Percentiles rank a stretch among this genome's conserved stretches.
Evolutionary conservation across 495 filamentous ascomycete genomes (phyloP).

Genomic region (Penicillium salamii): DNA sequence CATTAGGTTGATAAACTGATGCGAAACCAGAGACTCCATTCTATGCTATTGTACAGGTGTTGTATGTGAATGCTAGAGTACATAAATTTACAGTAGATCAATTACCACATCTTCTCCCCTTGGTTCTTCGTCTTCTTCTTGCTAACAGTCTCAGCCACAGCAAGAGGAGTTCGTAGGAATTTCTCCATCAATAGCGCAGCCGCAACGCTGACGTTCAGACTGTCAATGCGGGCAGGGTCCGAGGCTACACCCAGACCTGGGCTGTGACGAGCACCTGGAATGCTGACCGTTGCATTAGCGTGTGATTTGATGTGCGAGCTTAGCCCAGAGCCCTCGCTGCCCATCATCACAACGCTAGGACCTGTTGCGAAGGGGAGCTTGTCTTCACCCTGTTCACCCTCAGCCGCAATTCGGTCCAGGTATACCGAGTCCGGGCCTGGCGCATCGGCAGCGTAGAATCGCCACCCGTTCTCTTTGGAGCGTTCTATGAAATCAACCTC

Average conservation of each 20-base stretch:
- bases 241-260: slow-evolving; percentile 27
- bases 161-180: slow-evolving; percentile 50
- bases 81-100: slow-evolving; percentile 11
- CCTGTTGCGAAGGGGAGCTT: slow-evolving; percentile 49
- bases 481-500: slow-evolving; percentile 65
- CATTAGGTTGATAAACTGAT: neutral
- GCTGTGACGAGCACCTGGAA: slow-evolving; percentile 43
- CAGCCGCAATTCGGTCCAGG: slow-evolving; percentile 14
- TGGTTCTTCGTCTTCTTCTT: slow-evolving; percentile 11
- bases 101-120: slow-evolving; percentile 21
- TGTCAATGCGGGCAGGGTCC: slow-evolving; percentile 57
- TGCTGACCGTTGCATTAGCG: slow-evolving; percentile 60
- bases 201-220: slow-evolving; percentile 87
- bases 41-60: slow-evolving; percentile 16
- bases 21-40: slow-evolving; percentile 1
- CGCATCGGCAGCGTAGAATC: slow-evolving; percentile 74
- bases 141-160: slow-evolving; percentile 24
- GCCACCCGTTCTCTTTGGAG: slow-evolving; percentile 72
- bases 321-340: slow-evolving; percentile 78
- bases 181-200: slow-evolving; percentile 68
- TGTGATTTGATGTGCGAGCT: slow-evolving; percentile 54
- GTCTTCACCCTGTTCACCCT: slow-evolving; percentile 2
- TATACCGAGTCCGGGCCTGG: slow-evolving; percentile 35
- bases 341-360: slow-evolving; percentile 77
- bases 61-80: slow-evolving; percentile 9